These are phyloP conservation scores for Alternaria sp. DNA, from an alignment of 2,329 filamentous ascomycete species.

Conservation along the genomic window DNA sequence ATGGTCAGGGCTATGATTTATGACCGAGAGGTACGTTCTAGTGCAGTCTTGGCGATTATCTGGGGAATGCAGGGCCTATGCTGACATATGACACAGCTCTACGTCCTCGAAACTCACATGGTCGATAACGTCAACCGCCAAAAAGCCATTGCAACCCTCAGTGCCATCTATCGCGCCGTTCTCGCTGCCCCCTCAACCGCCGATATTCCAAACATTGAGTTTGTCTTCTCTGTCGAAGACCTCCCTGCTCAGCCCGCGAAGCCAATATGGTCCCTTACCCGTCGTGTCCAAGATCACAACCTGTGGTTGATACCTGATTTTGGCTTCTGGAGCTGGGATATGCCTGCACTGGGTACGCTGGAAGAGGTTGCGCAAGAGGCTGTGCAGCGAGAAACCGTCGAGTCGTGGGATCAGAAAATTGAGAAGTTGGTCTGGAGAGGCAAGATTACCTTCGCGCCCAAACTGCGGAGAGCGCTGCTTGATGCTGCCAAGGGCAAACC, in stretches of 20 bases:
- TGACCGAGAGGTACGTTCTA: constrained; percentile 37
- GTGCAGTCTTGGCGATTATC: background rate
- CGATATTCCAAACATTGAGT: constrained; percentile 45
- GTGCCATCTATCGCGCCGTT: constrained; percentile 42
- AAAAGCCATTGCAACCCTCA: constrained; percentile 41
- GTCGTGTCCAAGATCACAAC: constrained; percentile 41
- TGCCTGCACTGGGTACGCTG: constrained; percentile 42
- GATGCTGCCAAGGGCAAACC: constrained; percentile 41
- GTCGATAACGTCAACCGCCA: constrained; percentile 48
- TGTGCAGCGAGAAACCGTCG: constrained; percentile 34
- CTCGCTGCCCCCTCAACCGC: constrained; percentile 30
- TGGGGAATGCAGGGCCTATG: background rate
- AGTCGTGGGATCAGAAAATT: constrained; percentile 44
- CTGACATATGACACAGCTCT: constrained; percentile 32
- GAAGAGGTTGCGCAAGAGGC: constrained; percentile 41
- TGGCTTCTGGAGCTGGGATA: constrained; percentile 48
- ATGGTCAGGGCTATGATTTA: constrained; percentile 46
- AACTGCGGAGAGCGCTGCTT: constrained; percentile 39
- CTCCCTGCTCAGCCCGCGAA: constrained; percentile 41
- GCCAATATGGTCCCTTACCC: constrained; percentile 44
- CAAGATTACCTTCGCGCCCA: constrained; percentile 43
- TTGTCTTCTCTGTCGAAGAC: constrained; percentile 45
- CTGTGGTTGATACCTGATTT: constrained; percentile 49
- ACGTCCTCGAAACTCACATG: constrained; percentile 43
- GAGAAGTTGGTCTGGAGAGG: constrained; percentile 48